Evolutionary conservation across 2,329 filamentous ascomycete species (phyloP), one percentile per base, ranked within the genome.

Genomic region (Claviceps quebecensis): DNA sequence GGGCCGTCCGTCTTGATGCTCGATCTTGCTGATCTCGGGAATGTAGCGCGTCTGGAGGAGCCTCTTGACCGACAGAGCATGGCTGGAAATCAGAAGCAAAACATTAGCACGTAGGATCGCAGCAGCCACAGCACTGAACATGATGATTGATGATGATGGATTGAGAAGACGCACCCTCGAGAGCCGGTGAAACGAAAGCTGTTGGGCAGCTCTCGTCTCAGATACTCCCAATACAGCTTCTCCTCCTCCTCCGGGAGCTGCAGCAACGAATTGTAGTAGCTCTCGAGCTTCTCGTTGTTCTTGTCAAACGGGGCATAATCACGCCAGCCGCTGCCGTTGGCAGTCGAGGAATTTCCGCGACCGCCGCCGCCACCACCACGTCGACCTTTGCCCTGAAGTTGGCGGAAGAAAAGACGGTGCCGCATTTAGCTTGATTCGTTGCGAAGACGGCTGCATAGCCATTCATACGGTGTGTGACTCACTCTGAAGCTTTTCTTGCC

Each of bases 161-260:
- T 34, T 46, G 22, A 44, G 16, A 22, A 41, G 36, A 44, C 39
- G 34, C 74, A 87, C 84, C 87, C 87, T 75, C 91, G 94, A 46
- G 89, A 96, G 39, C 93, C 93, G 54, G 89, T 94, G 71, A 98
- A 98, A 55, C 93, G 83, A 73, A 97, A 98, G 69, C 90, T 96
- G 72, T 96, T 97, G 52, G 93, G 93, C 48, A 98, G 73, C 64
- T 97, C 90, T 56, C 84, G 80, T 61, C 82, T 80, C 65, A 97
- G 73, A 0, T 86, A 80, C 39, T 78, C 77, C 93, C 93, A 98
- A 69, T 96, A 97, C 9, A 78, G 75, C 52, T 81, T 74, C 61
- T 79, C 81, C 70, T 97, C 91, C 45, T 83, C 80, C 48, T 89
- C 86, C 0, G 85, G 76, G 7, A 97, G 72, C 53, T 89, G 78